These are phyloP conservation scores for Drechslerella stenobrocha DNA, from an alignment of 2,329 filamentous ascomycete genomes.

Conservation along the genomic window DNA sequence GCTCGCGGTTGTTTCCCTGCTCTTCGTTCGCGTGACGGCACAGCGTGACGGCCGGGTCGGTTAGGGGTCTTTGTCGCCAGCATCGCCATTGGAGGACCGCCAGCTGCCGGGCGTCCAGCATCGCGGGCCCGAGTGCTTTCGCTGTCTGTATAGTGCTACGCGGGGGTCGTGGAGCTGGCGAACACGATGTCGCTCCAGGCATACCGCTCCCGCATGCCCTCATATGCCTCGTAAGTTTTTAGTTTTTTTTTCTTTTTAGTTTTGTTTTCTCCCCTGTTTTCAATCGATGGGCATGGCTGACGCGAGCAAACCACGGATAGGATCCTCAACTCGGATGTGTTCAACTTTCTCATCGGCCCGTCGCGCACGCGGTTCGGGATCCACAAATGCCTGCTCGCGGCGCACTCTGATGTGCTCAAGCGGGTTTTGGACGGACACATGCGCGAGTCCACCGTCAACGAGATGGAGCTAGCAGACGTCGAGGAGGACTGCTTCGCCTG, in stretches of 20 bases:
- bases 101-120: no score
- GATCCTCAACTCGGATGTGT: conserved; percentile 58
- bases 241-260: no score
- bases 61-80: no score
- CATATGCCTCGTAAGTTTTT: conserved; percentile 42
- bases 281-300: conserved; percentile 3
- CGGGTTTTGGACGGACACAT: conserved; percentile 59
- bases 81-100: no score
- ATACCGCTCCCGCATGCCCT: conserved; percentile 42
- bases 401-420: conserved; percentile 58
- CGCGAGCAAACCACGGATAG: conserved; percentile 50
- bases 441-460: conserved; percentile 57
- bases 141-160: conserved; percentile 14
- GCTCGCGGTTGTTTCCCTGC: no score
- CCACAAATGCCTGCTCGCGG: conserved; percentile 58
- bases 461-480: conserved; percentile 58
- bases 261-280: no score
- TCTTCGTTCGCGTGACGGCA: no score
- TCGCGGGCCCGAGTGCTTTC: no score
- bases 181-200: conserved; percentile 34
- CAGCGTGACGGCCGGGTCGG: no score
- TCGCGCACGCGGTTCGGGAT: conserved; percentile 59
- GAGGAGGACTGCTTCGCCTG: conserved; percentile 60
- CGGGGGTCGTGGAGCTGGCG: neutral
- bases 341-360: conserved; percentile 59